Evolutionary conservation across 2,329 filamentous ascomycete genomes (phyloP).

Genomic region (Arthrobotrys sinensis): DNA sequence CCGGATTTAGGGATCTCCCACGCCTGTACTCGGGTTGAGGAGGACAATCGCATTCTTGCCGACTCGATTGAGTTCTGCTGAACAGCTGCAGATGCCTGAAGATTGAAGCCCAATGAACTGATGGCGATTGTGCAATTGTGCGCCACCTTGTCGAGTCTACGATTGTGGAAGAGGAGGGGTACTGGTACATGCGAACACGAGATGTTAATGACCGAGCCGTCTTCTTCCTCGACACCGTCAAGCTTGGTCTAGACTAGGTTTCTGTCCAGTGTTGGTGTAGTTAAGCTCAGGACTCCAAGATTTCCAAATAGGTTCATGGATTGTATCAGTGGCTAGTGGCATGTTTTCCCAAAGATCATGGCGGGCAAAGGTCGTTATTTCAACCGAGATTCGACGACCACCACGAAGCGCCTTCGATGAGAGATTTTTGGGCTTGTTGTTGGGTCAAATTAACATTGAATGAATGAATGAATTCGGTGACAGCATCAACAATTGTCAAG

Average conservation of each 20-base stretch:
- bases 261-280: slow-evolving; percentile 9
- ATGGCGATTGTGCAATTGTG: slow-evolving; percentile 29
- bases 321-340: slow-evolving; percentile 54
- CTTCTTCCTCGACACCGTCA: slow-evolving; percentile 21
- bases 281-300: slow-evolving; percentile 31
- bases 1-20: slow-evolving; percentile 42
- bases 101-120: slow-evolving; percentile 10
- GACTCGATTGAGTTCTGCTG: slow-evolving; percentile 6
- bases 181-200: slow-evolving; percentile 10
- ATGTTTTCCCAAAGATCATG: slow-evolving; percentile 33
- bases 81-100: slow-evolving; percentile 14
- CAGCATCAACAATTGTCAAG: background rate
- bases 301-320: slow-evolving; percentile 23
- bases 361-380: slow-evolving; percentile 11
- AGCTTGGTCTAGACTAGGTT: slow-evolving; percentile 30
- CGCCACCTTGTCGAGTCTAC: slow-evolving; percentile 17
- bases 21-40: slow-evolving; percentile 11
- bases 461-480: background rate
- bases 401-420: slow-evolving; percentile 13
- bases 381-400: slow-evolving; percentile 33
- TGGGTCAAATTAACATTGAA: background rate
- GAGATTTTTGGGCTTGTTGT: slow-evolving; percentile 16
- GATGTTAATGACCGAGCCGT: slow-evolving; percentile 47
- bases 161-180: slow-evolving; percentile 3
- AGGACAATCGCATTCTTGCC: slow-evolving; percentile 12